Conservation (phyloP, 345 rosid genomes). For the Euphorbia tirucalli region DNA sequence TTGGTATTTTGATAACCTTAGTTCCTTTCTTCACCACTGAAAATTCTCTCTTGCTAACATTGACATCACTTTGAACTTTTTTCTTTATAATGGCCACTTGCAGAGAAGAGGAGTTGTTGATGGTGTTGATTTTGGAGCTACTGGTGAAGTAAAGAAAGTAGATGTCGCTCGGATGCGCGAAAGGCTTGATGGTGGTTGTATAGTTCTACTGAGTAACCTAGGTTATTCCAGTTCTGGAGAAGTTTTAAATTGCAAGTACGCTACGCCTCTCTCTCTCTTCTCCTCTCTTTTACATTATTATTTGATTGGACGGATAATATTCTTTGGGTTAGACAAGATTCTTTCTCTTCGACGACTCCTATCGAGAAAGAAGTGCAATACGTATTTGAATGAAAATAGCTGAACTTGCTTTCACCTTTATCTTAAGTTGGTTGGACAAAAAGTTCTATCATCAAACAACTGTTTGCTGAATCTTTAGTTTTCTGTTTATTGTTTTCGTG, state of each 20-base stretch:
- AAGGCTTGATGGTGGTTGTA: constrained; percentile 85
- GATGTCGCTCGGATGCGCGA: constrained; percentile 77
- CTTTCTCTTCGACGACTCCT: too few relatives aligned
- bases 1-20: not conserved
- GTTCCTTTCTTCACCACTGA: not conserved
- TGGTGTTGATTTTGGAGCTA: constrained; percentile 94
- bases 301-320: not conserved
- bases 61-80: constrained; percentile 7
- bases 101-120: constrained; percentile 94
- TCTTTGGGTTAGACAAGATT: too few relatives aligned
- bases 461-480: not conserved
- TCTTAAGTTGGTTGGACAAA: not conserved
- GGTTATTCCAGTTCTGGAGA: constrained; percentile 96
- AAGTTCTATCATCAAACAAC: not conserved
- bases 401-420: not conserved
- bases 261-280: not conserved
- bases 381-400: too few relatives aligned
- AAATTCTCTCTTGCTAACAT: constrained; percentile 1
- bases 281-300: not conserved
- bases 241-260: constrained; percentile 98
- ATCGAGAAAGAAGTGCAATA: too few relatives aligned
- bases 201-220: constrained; percentile 79
- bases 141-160: constrained; percentile 92
- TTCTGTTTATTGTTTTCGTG: not conserved
- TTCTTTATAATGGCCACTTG: constrained; percentile 21